Conservation (phyloP, 2,329 filamentous ascomycete genomes). For the Pyrenochaeta sp. region DNA sequence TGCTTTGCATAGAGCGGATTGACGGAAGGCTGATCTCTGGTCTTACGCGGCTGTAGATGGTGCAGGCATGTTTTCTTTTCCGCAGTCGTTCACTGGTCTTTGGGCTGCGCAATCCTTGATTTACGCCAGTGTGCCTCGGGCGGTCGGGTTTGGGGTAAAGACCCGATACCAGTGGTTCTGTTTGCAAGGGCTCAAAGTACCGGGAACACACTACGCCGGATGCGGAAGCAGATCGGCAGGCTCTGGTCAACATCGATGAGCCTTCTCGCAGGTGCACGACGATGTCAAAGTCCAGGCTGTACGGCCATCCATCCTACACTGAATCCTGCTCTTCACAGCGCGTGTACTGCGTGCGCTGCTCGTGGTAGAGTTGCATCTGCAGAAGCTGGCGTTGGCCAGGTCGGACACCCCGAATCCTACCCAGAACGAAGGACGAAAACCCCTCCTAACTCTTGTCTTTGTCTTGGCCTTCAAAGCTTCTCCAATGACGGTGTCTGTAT, state of each 20-base stretch:
- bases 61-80: not conserved
- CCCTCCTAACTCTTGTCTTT: slow-evolving; percentile 33
- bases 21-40: slow-evolving; percentile 3
- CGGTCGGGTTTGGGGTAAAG: slow-evolving; percentile 6
- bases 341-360: slow-evolving; percentile 3
- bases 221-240: not conserved
- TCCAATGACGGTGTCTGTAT: slow-evolving; percentile 33
- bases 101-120: not conserved
- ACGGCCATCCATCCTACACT: not conserved
- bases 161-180: slow-evolving; percentile 9
- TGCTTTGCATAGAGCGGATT: slow-evolving; percentile 15
- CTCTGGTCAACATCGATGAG: not conserved
- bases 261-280: not conserved
- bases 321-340: not conserved
- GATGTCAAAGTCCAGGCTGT: not conserved
- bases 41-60: slow-evolving; percentile 2
- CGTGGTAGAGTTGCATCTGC: slow-evolving; percentile 1
- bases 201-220: not conserved
- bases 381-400: slow-evolving; percentile 8
- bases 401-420: slow-evolving; percentile 34
- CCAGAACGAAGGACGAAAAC: slow-evolving; percentile 12
- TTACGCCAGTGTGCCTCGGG: slow-evolving; percentile 6
- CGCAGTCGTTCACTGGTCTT: slow-evolving; percentile 2
- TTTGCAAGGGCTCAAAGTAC: slow-evolving; percentile 9
- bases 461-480: slow-evolving; percentile 34